phyloP scores from a whole-genome alignment of 129 eudicot genomes.

The Oenanthe sinensis region DNA sequence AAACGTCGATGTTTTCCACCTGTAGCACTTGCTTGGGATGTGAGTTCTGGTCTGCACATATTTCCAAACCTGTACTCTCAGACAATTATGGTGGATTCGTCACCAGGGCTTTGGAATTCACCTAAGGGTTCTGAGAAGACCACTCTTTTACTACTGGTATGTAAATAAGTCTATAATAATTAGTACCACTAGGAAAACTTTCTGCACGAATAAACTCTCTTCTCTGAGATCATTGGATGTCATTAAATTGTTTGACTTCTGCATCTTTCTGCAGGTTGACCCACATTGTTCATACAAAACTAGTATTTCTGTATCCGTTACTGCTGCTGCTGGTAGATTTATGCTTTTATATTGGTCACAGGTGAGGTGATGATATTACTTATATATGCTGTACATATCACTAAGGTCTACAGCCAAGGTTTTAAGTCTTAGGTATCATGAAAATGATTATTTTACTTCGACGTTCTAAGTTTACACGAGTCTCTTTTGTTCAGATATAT shows the following conservation, averaged over 20 bases:
- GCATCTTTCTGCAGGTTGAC: constrained; percentile 54
- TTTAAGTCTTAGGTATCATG: not conserved
- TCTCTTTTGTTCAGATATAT: not conserved
- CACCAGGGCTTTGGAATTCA: constrained; percentile 90
- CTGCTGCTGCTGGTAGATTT: constrained; percentile 75
- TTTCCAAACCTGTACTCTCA: constrained; percentile 71
- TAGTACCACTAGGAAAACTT: not conserved
- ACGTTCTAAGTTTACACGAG: not conserved
- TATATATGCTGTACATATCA: not conserved
- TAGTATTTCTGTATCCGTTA: constrained; percentile 44
- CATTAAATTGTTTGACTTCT: not conserved
- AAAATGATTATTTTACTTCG: not conserved
- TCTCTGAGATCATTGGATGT: not conserved
- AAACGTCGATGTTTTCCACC: constrained; percentile 95
- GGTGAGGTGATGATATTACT: constrained; percentile 31
- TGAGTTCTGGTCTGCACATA: constrained; percentile 76
- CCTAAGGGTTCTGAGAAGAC: constrained; percentile 68
- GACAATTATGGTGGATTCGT: constrained; percentile 75
- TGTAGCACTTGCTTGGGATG: constrained; percentile 88
- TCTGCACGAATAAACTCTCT: not conserved
- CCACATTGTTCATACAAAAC: constrained; percentile 91
- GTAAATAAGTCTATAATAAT: not conserved
- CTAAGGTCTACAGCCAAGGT: not conserved
- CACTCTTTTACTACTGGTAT: constrained; percentile 76
- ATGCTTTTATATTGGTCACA: constrained; percentile 67